Conservation (phyloP, 495 filamentous ascomycete genomes). For the Tuber calosporum region DNA sequence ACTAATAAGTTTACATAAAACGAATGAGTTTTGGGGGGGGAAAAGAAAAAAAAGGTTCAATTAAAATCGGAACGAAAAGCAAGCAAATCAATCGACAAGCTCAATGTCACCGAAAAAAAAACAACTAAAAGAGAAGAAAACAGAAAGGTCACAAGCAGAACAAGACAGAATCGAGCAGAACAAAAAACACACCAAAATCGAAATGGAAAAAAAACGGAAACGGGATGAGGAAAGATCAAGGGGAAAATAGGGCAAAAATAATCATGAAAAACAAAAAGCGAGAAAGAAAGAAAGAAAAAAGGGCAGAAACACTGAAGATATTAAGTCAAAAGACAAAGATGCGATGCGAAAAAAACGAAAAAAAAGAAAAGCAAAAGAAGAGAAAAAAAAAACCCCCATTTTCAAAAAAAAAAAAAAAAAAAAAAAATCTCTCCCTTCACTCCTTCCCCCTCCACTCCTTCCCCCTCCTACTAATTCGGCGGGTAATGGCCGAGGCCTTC, state of each 20-base stretch:
- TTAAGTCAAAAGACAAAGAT: neutral
- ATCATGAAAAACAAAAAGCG: neutral
- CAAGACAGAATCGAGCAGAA: neutral
- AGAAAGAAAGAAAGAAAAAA: neutral
- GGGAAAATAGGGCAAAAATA: neutral
- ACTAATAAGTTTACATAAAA: neutral
- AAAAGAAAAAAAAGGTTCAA: neutral
- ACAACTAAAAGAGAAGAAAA: neutral
- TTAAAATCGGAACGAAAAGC: neutral
- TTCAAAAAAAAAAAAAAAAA: neutral
- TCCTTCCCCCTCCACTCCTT: neutral
- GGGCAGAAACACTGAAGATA: neutral
- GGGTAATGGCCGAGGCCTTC: neutral
- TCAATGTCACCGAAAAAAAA: neutral
- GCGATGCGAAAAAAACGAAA: neutral
- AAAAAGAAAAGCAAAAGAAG: neutral
- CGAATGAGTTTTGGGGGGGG: neutral
- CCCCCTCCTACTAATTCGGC: too few species aligned
- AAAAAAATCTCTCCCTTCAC: neutral
- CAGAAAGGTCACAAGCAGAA: neutral
- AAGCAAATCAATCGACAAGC: neutral
- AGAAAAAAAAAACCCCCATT: neutral
- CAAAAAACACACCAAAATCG: neutral
- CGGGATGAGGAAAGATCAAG: neutral
- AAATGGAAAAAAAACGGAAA: neutral